phyloP scores from a whole-genome alignment of 164 flowering plant species.

The Malania oleifera region DNA sequence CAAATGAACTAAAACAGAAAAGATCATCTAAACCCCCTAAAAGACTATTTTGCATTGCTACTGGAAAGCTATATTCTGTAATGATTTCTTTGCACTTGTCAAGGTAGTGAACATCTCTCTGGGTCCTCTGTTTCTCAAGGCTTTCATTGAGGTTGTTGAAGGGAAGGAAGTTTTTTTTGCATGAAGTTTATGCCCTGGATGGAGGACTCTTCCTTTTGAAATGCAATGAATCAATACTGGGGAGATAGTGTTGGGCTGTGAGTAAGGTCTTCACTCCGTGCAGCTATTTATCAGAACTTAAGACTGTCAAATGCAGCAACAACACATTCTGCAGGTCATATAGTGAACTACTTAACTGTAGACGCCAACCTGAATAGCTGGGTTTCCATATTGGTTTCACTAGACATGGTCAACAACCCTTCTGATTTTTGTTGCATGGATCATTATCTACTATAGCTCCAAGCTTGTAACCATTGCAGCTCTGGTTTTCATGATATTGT shows the following conservation, averaged over 20 bases:
- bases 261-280: constrained; percentile 29
- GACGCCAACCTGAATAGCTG: constrained; percentile 74
- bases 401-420: constrained; percentile 61
- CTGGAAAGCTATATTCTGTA: too few relatives aligned
- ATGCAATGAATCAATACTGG: constrained; percentile 27
- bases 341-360: constrained; percentile 57
- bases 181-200: constrained; percentile 28
- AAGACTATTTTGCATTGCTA: too few relatives aligned
- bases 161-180: constrained; percentile 21
- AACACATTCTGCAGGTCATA: constrained; percentile 38
- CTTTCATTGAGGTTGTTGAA: constrained; percentile 33
- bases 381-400: constrained; percentile 70
- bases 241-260: constrained; percentile 34
- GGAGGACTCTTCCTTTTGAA: constrained; percentile 22
- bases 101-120: constrained; percentile 25
- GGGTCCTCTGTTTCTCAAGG: constrained; percentile 31
- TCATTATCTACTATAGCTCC: constrained; percentile 44
- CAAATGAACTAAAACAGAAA: too few relatives aligned
- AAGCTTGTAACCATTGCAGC: constrained; percentile 57
- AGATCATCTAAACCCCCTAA: too few relatives aligned
- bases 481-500: constrained; percentile 37
- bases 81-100: constrained; percentile 31
- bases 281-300: constrained; percentile 6
- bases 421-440: constrained; percentile 48
- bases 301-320: constrained; percentile 17